Conservation (phyloP, 2,329 filamentous ascomycete species). For the Aspergillus piperis region DNA sequence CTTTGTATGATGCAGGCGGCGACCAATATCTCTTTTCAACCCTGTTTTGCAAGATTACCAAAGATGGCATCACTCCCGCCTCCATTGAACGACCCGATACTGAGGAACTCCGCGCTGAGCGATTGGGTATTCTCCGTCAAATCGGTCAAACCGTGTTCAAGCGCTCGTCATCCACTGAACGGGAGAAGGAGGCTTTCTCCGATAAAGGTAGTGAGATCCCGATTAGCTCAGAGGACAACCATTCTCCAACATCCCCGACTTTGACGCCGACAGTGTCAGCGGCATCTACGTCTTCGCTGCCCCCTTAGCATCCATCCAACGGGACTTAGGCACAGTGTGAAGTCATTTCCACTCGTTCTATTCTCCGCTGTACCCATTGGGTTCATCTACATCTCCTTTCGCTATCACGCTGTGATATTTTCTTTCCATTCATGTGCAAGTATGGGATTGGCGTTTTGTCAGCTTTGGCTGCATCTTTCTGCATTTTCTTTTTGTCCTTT, state of each 20-base stretch:
- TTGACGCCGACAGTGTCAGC: constrained; percentile 40
- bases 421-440: constrained; percentile 20
- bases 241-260: constrained; percentile 31
- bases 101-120: constrained; percentile 44
- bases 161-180: constrained; percentile 42
- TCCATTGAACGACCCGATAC: constrained; percentile 43
- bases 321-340: neutral
- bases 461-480: constrained; percentile 13
- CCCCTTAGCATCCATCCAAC: neutral
- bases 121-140: constrained; percentile 44
- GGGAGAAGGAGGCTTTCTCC: constrained; percentile 35
- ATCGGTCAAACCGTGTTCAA: constrained; percentile 50
- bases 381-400: neutral
- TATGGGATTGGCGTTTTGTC: constrained; percentile 24
- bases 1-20: constrained; percentile 82
- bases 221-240: constrained; percentile 34
- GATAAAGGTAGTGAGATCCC: constrained; percentile 33
- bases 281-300: constrained; percentile 39
- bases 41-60: constrained; percentile 84
- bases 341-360: neutral
- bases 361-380: neutral
- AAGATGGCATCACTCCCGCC: constrained; percentile 49
- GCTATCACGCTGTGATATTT: constrained; percentile 6
- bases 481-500: constrained; percentile 15
- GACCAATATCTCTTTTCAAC: constrained; percentile 95